phyloP scores from a whole-genome alignment of 2,329 filamentous ascomycete genomes.

The Fusarium odoratissimum region DNA sequence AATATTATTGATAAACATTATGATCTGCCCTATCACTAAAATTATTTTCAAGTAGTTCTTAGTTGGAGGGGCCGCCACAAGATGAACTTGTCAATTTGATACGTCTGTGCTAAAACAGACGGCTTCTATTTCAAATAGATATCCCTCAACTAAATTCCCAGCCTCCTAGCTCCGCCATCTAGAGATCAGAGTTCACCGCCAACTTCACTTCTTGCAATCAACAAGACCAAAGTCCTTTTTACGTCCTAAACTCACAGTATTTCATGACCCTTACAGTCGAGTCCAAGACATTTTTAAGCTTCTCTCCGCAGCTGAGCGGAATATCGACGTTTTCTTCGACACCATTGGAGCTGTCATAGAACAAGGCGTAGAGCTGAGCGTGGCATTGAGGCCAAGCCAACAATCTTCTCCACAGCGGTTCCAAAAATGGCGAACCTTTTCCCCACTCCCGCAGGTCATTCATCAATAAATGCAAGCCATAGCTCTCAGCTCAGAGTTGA shows the following conservation, averaged over 20 bases:
- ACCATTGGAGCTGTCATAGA: background rate
- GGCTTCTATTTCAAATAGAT: background rate
- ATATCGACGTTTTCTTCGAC: fast-evolving
- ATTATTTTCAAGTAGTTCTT: fast-evolving
- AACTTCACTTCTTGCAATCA: background rate
- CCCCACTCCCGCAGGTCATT: background rate
- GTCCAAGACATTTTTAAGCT: background rate
- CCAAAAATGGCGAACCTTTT: background rate
- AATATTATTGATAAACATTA: fast-evolving
- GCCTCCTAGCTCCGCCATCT: fast-evolving
- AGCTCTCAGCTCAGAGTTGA: background rate
- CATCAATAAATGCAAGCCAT: background rate
- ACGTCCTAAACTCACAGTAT: background rate
- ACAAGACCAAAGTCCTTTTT: background rate
- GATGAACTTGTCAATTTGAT: background rate
- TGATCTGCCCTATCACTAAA: fast-evolving
- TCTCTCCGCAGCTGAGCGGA: background rate
- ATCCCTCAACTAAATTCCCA: fast-evolving
- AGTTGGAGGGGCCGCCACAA: too few relatives aligned
- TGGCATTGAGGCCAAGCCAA: background rate
- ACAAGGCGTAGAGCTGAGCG: background rate
- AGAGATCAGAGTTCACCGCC: background rate
- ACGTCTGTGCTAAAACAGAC: background rate
- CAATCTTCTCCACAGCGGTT: background rate
- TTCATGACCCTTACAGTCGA: too few relatives aligned